phyloP scores from a whole-genome alignment of 1,284 basidiomycete species.

The Moesziomyces globuligerus region DNA sequence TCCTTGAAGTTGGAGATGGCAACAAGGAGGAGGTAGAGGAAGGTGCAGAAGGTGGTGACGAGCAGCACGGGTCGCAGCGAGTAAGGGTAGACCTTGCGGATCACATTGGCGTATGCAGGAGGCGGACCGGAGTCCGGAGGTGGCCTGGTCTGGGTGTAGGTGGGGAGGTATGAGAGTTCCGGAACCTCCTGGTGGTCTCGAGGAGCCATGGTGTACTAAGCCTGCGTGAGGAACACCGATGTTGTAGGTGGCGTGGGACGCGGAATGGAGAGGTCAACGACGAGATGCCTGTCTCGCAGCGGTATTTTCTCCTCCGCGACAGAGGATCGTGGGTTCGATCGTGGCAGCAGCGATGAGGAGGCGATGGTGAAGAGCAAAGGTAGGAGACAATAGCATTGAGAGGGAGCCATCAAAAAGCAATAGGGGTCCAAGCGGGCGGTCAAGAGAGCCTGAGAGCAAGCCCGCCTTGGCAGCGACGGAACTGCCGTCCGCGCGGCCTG shows the following conservation, averaged over 20 bases:
- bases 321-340: too few species aligned
- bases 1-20: conserved; percentile 47
- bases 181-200: conserved; percentile 27
- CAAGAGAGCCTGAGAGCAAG: too few species aligned
- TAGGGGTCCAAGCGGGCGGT: conserved; percentile 5
- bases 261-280: too few species aligned
- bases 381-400: neutral
- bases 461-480: too few species aligned
- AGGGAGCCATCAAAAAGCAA: too few species aligned
- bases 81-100: conserved; percentile 49
- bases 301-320: too few species aligned
- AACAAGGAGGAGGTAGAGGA: conserved; percentile 52
- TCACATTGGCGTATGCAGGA: conserved; percentile 48
- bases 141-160: conserved; percentile 39
- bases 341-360: too few species aligned
- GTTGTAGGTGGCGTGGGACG: neutral
- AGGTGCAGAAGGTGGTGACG: conserved; percentile 52
- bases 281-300: too few species aligned
- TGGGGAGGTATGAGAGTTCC: conserved; percentile 41
- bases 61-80: conserved; percentile 57
- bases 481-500: too few species aligned
- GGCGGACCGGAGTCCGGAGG: conserved; percentile 49
- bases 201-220: conserved; percentile 19
- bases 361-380: neutral
- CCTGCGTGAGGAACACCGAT: too few species aligned